Base-by-base conservation (phyloP, 192 early-diverging fungal species). In the Coemansia sp. region DNA sequence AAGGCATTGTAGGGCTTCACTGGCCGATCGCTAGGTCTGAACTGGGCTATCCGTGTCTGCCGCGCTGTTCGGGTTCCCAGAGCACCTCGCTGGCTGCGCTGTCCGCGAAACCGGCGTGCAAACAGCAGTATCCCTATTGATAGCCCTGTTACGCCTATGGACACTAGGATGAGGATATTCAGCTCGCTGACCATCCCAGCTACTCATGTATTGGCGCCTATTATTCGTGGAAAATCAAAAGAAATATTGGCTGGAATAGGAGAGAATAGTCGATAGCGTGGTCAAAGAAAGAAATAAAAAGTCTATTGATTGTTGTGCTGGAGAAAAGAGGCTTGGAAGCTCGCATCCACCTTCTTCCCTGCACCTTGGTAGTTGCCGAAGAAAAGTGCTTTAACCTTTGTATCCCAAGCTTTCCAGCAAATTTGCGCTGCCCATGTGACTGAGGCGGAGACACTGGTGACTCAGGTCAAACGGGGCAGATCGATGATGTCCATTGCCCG, bases 1-100 rank as follows among this genome's bases (percentile, higher is more conserved):
- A 79, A 79, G 14, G 67, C 59, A 16, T 79, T 79, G 68, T 74
- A 79, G 6, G 77, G 68, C 65, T 74, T 79, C n/a, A 62, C 48
- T 13, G 77, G 43, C 20, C 65, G 59, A 43, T 60, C 47, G 18
- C 61, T 67, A 3, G 77, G 67, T 18, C 68, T 34, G 39, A 74
- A 60, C 58, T 79, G 72, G 6, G 69, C 45, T 35, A 48, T 39
- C n/a, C 41, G 61, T 14, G 31, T 14, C n/a, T 45, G 59, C 13
- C 31, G 45, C 14, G 41, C 31, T 48, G 38, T 14, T 13, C 31
- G 45, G 14, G 41, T 21, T 48, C 31, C n/a, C 38, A 37, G 31
- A 13, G 48, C 21, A 13, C 6, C 26, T 31, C 28, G 52, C 13
- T 55, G 23, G 10, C 3, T 35, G 33, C 35, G 59, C 5, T 16